Evolutionary conservation across 2,329 filamentous ascomycete genomes (phyloP), one percentile per base, ranked within the genome.

Genomic region (Cordyceps pruinosa): DNA sequence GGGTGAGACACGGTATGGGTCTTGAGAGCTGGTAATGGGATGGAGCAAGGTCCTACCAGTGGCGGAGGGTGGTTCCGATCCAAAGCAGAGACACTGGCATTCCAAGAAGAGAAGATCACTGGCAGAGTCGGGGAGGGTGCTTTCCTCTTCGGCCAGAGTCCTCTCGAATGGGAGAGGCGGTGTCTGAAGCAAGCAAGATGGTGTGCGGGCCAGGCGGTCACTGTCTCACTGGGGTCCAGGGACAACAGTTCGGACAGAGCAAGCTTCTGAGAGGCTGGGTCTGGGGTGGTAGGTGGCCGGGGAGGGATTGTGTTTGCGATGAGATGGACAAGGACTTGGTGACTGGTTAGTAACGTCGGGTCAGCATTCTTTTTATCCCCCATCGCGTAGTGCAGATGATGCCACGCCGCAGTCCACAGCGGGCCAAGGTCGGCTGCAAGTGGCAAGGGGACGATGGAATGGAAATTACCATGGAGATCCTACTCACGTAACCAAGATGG

Each of bases 21-120:
- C 60, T 56, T 58, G 60, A 61, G 58, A 57, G 60, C 64, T 67
- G 68, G 69, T 69, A 70, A 69, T 68, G 68, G 70, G 60, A 62
- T 64, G 61, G 61, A 62, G 61, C 55, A 59, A 67, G 65, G 63
- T 68, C 59, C 63, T 69, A 61, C 63, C 60, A 67, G 68, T 67
- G 68, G 68, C 66, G 65, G 60, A 66, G 62, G 59, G 65, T 61
- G 57, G 61, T 68, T 68, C 66, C 69, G 64, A 72, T 71, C 66
- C 69, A 70, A 61, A 61, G 48, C 59, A 70, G 64, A 72, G 68
- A 69, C 70, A 72, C 61, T 71, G 46, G 64, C 69, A 72, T 72
- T 72, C 70, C 70, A 69, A 64, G 59, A 66, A 66, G 63, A 66
- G 66, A 65, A 63, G 61, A 63, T 63, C 58, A 51, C 41, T 60